Percentiles rank a stretch among this genome's conserved stretches.
phyloP scores from a whole-genome alignment of 805 yeast species.

The Kuraishia hungarica region DNA sequence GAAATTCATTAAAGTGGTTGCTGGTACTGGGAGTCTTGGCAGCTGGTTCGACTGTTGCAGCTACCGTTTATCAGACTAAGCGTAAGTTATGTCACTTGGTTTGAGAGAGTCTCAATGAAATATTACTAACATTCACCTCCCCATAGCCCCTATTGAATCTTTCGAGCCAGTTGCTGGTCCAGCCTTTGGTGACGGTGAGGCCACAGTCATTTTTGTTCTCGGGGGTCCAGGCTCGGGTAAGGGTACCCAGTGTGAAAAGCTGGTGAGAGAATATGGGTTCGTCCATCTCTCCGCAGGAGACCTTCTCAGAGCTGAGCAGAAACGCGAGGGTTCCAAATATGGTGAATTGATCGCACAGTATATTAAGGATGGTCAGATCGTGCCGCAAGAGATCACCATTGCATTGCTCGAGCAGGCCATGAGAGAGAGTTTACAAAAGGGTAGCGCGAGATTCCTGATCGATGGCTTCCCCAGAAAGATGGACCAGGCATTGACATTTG shows the following conservation, averaged over 20 bases:
- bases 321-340: conserved; percentile 68
- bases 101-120: neutral
- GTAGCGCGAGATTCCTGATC: conserved; percentile 61
- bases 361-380: conserved; percentile 84
- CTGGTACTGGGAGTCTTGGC: conserved; percentile 20
- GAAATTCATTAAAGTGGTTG: conserved; percentile 5
- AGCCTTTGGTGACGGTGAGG: conserved; percentile 56
- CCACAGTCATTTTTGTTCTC: conserved; percentile 78
- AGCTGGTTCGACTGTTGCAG: conserved; percentile 23
- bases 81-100: conserved; percentile 5
- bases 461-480: conserved; percentile 98
- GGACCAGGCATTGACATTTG: conserved; percentile 97
- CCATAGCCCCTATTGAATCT: conserved; percentile 20
- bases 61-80: conserved; percentile 17
- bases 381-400: conserved; percentile 88
- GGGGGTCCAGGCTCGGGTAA: conserved; percentile 99
- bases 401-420: conserved; percentile 79
- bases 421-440: conserved; percentile 36
- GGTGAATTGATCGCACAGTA: conserved; percentile 80
- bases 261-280: conserved; percentile 74
- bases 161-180: conserved; percentile 22
- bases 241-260: conserved; percentile 89
- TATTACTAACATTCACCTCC: neutral
- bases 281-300: conserved; percentile 96
- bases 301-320: conserved; percentile 85